Evolutionary conservation across 2,329 filamentous ascomycete species (phyloP), one percentile per base, ranked within the genome.

Genomic region (Ophiosphaerella narmari): DNA sequence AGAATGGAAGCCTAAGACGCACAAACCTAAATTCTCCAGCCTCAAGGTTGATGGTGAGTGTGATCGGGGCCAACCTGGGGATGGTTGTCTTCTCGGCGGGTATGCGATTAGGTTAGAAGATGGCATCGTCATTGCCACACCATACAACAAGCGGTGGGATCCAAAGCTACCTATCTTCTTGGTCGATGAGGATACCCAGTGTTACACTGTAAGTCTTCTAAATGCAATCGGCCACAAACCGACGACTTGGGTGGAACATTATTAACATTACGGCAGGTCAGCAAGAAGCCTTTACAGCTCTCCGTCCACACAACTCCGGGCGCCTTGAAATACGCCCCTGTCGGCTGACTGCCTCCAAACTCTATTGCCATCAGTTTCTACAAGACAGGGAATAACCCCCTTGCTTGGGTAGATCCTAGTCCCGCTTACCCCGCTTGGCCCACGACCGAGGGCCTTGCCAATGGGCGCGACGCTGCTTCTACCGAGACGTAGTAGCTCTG

Each of bases 391-490:
- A 61, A 61, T 56, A 68, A 67, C 42, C 65, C 64, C 21, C 55
- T 63, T n/a, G 51, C 55, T 6, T 21, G 46, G 4, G 46, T 65
- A 11, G 54, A 55, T 34, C 58, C 59, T 31, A 65, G 57, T 33
- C 58, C 66, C 14, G 60, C 64, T 16, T 60, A 57, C 46, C 54
- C 68, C 33, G 60, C 60, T 52, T 71, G 66, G 63, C 66, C 65
- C 12, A 59, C 52, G 35, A 66, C 65, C 7, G 39, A 51, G 24
- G 63, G 59, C 2, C 52, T 54, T 31, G 40, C 46, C 11, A 18
- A 38, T 24, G 18, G 18, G 18, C 18, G 18, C 4, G 18, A 21
- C 42, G 24, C 44, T 48, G 52, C 43, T 39, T 53, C 33, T 4
- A 48, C 47, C 18, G 51, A 49, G 2, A 50, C 46, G 2, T 67